Evolutionary conservation across 1,284 basidiomycete genomes (phyloP), one percentile per base, ranked within the genome.

Genomic region (Blastosporella zonata): DNA sequence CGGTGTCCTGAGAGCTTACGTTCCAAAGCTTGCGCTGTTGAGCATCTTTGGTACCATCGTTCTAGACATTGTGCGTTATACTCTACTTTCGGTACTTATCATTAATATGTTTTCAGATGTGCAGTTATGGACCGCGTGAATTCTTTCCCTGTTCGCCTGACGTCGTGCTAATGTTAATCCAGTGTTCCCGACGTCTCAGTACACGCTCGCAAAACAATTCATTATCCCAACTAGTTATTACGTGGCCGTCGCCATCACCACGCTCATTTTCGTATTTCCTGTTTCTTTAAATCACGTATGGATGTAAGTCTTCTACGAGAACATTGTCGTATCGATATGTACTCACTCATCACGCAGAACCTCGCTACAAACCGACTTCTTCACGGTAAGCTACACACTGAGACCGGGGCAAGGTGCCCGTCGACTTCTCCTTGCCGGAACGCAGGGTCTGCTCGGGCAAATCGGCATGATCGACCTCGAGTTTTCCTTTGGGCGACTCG

Each of bases 241-340:
- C 62, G 62, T 82, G 40, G 87, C 77, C 1, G 77, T 86, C 36
- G 84, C 79, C 0, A 47, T 85, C 20, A 70, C 72, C 3, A 66
- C 74, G 17, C 74, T 82, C 21, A 54, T 84, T 13, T 59, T 90
- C 28, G 70, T 91, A 51, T 92, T 91, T 61, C 90, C 90, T 0
- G 79, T 87, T 64, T 81, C 82, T 6, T 67, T 90, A 49, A 84
- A 81, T 50, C 81, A 84, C 54, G 60, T 69, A 29, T 74, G 71
- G 70, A 47, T 74, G 67, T 71, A 54, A 45, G 66, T 61, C 5
- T 13, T 15, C 27, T 9, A 12, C 27, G 22, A 23, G 31, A 12
- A 12, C 18, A 17, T 9, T 4, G 13, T 20, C 20, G 3, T 22
- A 21, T n/a, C 34, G 7, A 10, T 13, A 20, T 8, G 20, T 6